A percentile compares a stretch with the other conserved stretches of the same genome.
Conservation (phyloP, 805 yeast genomes). For the Candida broadrunensis region DNA sequence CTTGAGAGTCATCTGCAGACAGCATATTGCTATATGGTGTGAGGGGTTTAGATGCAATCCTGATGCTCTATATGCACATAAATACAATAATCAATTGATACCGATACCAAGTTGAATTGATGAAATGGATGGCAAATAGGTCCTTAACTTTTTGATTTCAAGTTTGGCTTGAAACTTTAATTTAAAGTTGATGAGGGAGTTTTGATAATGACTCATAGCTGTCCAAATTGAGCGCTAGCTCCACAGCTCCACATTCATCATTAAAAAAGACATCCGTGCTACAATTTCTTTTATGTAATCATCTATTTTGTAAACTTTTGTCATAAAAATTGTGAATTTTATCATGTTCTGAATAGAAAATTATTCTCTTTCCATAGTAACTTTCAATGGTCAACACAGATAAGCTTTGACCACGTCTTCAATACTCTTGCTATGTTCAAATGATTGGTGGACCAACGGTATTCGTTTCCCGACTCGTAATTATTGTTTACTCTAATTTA, state of each 20-base stretch:
- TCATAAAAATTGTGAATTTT: not conserved
- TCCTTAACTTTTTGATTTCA: not conserved
- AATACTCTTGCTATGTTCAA: not conserved
- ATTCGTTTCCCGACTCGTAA: not conserved
- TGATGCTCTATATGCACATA: not conserved
- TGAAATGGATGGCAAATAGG: not conserved
- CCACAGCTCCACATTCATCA: not conserved
- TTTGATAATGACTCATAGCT: not conserved
- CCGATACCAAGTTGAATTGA: not conserved
- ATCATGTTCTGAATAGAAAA: not conserved
- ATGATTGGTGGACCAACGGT: not conserved
- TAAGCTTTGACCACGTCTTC: not conserved
- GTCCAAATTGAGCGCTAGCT: not conserved
- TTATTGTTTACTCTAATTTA: not conserved
- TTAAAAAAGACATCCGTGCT: not conserved
- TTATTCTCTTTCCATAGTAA: not conserved
- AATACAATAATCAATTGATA: not conserved
- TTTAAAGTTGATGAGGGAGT: not conserved
- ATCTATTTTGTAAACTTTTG: not conserved
- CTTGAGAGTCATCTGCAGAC: slow-evolving; percentile 12
- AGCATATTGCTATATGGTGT: slow-evolving; percentile 3
- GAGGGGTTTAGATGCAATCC: not conserved
- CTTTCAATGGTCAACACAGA: not conserved
- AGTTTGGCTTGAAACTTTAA: not conserved
- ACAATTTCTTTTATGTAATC: not conserved